phyloP scores from a whole-genome alignment of 164 flowering plant genomes.

The Protea cynaroides region DNA sequence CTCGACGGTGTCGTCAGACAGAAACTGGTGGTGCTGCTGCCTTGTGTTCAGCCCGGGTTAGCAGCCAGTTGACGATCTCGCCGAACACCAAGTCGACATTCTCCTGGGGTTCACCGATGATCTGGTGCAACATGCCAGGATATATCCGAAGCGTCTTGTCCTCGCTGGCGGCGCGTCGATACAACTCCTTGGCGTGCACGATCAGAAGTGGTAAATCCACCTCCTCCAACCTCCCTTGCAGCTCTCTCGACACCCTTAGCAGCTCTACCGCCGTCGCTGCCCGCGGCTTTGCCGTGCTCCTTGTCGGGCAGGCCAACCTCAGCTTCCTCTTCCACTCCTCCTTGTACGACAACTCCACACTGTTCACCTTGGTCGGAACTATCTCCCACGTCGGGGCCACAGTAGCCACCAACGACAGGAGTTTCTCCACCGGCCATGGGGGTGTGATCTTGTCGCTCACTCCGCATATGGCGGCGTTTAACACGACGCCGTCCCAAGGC shows the following conservation, averaged over 20 bases:
- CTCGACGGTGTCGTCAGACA: background rate
- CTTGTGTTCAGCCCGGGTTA: too few relatives aligned
- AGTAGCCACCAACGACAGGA: constrained; percentile 51
- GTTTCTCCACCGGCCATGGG: constrained; percentile 93
- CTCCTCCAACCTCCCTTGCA: constrained; percentile 62
- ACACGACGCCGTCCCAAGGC: constrained; percentile 62
- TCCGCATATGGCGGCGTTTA: constrained; percentile 97
- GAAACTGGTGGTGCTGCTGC: background rate
- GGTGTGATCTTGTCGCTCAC: constrained; percentile 87
- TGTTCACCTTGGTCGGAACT: constrained; percentile 73
- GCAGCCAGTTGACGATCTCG: constrained; percentile 67
- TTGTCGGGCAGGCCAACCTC: constrained; percentile 57
- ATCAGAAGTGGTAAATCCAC: constrained; percentile 63
- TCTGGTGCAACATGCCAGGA: constrained; percentile 88
- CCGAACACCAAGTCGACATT: constrained; percentile 77
- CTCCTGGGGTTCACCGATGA: constrained; percentile 77
- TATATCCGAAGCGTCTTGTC: constrained; percentile 74
- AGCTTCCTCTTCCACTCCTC: constrained; percentile 80
- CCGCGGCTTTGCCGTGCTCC: constrained; percentile 50
- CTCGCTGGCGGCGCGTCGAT: constrained; percentile 49
- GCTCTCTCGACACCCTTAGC: constrained; percentile 61
- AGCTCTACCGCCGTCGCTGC: constrained; percentile 86
- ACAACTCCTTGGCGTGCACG: constrained; percentile 72
- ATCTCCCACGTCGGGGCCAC: constrained; percentile 77
- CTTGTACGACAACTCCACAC: constrained; percentile 75